These are phyloP conservation scores for Lentinus polychrous DNA, from an alignment of 1,284 basidiomycete genomes.

Conservation along the genomic window DNA sequence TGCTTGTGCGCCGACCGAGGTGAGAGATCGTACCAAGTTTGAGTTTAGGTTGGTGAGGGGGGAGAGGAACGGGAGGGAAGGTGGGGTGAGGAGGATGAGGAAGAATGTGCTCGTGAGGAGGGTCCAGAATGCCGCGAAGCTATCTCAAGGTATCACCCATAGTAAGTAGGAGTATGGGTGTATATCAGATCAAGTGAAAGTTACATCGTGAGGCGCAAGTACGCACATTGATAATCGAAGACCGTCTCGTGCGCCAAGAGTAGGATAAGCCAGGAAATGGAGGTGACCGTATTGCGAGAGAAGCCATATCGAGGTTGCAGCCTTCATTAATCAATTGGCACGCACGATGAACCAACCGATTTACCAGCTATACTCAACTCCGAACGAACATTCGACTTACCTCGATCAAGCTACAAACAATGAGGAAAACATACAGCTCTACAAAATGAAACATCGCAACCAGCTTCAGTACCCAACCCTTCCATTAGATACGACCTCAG, in stretches of 20 bases:
- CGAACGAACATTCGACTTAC: conserved; percentile 21
- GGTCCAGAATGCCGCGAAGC: conserved; percentile 54
- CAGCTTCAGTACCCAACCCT: no score
- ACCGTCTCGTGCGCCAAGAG: conserved; percentile 30
- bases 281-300: conserved; percentile 45
- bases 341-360: background rate
- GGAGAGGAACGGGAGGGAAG: conserved; percentile 28
- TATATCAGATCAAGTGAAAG: no score
- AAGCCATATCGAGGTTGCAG: conserved; percentile 48
- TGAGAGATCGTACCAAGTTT: conserved; percentile 36
- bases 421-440: conserved; percentile 45
- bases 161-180: no score
- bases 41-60: no score
- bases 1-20: conserved; percentile 49
- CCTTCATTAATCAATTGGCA: conserved; percentile 18
- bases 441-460: background rate
- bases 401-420: conserved; percentile 40
- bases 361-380: background rate
- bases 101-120: conserved; percentile 41
- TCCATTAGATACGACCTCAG: no score
- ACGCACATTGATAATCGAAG: conserved; percentile 41
- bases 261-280: conserved; percentile 35
- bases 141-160: no score
- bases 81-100: conserved; percentile 49
- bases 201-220: no score